A percentile compares a stretch with the other conserved stretches of the same genome.
These are phyloP conservation scores for Podospora australis DNA, from an alignment of 495 filamentous ascomycete species.

Conservation along the genomic window DNA sequence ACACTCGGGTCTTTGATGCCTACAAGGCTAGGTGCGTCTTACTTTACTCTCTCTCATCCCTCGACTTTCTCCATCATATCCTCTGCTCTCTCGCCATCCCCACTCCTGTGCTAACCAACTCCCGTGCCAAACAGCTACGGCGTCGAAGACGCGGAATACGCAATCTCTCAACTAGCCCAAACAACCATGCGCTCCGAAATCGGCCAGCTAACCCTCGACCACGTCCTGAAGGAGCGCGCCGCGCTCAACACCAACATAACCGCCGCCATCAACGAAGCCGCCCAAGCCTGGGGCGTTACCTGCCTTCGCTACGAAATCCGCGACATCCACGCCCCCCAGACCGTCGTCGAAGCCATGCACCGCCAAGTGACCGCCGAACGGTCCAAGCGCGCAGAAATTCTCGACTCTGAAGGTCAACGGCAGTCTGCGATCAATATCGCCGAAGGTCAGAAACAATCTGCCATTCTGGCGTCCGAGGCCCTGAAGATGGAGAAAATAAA, in stretches of 20 bases:
- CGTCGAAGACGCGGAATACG: constrained; percentile 97
- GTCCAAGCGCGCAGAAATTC: constrained; percentile 92
- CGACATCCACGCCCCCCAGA: constrained; percentile 92
- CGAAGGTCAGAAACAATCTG: constrained; percentile 90
- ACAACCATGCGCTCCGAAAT: constrained; percentile 99
- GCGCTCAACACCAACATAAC: constrained; percentile 97
- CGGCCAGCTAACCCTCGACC: constrained; percentile 90
- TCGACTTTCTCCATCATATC: no score
- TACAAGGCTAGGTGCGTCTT: constrained; percentile 79
- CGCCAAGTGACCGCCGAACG: constrained; percentile 94
- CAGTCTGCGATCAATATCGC: constrained; percentile 98
- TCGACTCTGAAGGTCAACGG: constrained; percentile 91
- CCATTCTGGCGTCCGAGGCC: constrained; percentile 95
- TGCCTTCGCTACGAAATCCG: constrained; percentile 96
- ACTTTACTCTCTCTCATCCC: neutral
- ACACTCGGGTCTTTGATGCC: constrained; percentile 91
- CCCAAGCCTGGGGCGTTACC: constrained; percentile 91
- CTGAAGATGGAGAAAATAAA: constrained; percentile 86
- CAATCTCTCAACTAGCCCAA: constrained; percentile 94
- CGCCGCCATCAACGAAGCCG: constrained; percentile 94
- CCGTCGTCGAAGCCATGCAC: constrained; percentile 95
- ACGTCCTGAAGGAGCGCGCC: constrained; percentile 93
- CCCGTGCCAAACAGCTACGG: constrained; percentile 83
- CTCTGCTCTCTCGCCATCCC: constrained; percentile 5
- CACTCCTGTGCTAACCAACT: constrained; percentile 10